Evolutionary conservation across 2,329 filamentous ascomycete species (phyloP).

Genomic region (Fusarium torulosum): DNA sequence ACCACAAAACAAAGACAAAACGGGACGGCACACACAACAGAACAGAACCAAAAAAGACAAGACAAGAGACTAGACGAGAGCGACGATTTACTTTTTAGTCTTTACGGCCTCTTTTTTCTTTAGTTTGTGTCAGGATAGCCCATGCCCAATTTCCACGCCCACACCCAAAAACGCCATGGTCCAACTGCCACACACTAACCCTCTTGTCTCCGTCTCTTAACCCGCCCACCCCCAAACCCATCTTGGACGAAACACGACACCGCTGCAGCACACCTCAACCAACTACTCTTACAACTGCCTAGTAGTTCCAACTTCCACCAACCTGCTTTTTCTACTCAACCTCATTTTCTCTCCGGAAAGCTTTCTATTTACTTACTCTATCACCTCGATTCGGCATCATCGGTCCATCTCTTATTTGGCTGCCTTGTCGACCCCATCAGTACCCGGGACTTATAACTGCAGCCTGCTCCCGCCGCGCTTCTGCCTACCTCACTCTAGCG

Average conservation of each 20-base stretch:
- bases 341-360: constrained; percentile 1
- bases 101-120: constrained; percentile 26
- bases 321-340: constrained; percentile 20
- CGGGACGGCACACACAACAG: neutral
- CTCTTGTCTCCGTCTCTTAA: constrained; percentile 41
- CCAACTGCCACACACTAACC: constrained; percentile 42
- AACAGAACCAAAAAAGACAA: neutral
- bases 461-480: constrained; percentile 32
- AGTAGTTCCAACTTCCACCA: constrained; percentile 32
- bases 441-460: constrained; percentile 26
- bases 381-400: constrained; percentile 7
- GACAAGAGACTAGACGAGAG: constrained; percentile 18
- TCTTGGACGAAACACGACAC: constrained; percentile 37
- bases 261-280: constrained; percentile 16
- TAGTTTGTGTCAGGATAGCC: constrained; percentile 40
- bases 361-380: constrained; percentile 19
- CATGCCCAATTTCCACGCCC: constrained; percentile 23
- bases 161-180: constrained; percentile 45
- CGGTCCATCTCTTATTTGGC: constrained; percentile 24
- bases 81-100: constrained; percentile 34
- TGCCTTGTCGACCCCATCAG: constrained; percentile 37
- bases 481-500: constrained; percentile 38
- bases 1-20: constrained; percentile 28
- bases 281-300: constrained; percentile 33
- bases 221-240: constrained; percentile 34